A percentile compares a stretch with the other conserved stretches of the same genome.
Evolutionary conservation across 208 protist species (phyloP).

Genomic region (Leishmania lainsoni): DNA sequence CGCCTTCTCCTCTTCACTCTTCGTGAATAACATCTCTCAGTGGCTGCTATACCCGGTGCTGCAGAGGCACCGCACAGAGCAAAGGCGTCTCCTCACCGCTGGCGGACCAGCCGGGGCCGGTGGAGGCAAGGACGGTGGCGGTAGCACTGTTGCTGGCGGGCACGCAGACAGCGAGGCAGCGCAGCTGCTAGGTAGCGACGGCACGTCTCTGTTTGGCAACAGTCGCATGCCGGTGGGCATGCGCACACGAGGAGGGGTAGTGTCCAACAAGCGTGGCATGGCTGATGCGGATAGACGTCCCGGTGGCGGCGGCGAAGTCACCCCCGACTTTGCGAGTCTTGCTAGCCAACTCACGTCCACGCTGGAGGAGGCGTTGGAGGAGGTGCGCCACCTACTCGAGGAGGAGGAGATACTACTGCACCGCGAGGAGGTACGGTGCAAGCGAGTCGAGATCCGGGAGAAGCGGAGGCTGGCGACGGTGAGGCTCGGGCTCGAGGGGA

Average conservation of each 20-base stretch:
- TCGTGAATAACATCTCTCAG: slow-evolving; percentile 78
- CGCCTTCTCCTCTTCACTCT: slow-evolving; percentile 68
- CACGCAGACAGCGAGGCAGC: slow-evolving; percentile 25
- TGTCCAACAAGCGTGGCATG: background rate
- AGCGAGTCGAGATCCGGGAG: slow-evolving; percentile 71
- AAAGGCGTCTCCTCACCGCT: slow-evolving; percentile 11
- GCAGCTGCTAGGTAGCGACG: slow-evolving; percentile 36
- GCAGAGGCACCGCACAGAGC: slow-evolving; percentile 24
- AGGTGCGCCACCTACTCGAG: slow-evolving; percentile 59
- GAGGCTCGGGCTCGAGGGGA: slow-evolving; percentile 81
- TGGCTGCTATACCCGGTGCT: slow-evolving; percentile 59
- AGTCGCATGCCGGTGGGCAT: slow-evolving; percentile 24
- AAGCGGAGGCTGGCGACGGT: slow-evolving; percentile 74
- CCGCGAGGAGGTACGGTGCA: slow-evolving; percentile 63
- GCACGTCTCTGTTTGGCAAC: slow-evolving; percentile 42
- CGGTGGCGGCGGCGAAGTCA: background rate
- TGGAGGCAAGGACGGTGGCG: slow-evolving; percentile 12
- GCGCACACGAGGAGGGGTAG: slow-evolving; percentile 13
- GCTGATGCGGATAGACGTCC: background rate
- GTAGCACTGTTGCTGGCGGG: slow-evolving; percentile 11
- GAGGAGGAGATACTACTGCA: slow-evolving; percentile 50
- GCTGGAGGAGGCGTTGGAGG: slow-evolving; percentile 48
- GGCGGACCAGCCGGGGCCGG: slow-evolving; percentile 8
- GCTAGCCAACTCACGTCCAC: slow-evolving; percentile 49
- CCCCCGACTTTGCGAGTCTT: slow-evolving; percentile 38